A percentile compares a stretch with the other conserved stretches of the same genome.
Conservation (phyloP, 2,329 filamentous ascomycete genomes). For the Cryphonectria radicalis region DNA sequence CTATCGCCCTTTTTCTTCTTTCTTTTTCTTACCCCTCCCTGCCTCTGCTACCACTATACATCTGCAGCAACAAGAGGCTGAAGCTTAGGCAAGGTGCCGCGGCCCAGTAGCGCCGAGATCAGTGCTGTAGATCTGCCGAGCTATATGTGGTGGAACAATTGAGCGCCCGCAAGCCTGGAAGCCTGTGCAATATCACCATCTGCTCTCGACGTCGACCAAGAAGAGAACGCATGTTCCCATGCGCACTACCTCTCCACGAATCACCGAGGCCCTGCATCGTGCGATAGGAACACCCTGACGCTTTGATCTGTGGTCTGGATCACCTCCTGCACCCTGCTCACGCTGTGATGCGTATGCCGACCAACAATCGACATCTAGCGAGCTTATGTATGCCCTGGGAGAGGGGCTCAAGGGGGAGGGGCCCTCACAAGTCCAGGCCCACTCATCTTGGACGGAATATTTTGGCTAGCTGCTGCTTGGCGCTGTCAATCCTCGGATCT, state of each 20-base stretch:
- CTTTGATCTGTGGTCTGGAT: neutral
- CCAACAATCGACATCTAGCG: conserved; percentile 4
- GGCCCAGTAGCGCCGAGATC: conserved; percentile 16
- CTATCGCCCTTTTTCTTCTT: neutral
- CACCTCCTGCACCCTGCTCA: neutral
- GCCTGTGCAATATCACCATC: conserved; percentile 7
- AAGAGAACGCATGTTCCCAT: neutral
- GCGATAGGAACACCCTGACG: conserved; percentile 14
- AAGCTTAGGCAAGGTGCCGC: neutral
- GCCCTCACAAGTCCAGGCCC: neutral
- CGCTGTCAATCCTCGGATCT: conserved; percentile 19
- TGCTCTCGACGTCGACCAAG: neutral
- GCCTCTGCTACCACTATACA: neutral
- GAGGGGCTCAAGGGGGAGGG: neutral
- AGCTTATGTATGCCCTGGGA: conserved; percentile 8
- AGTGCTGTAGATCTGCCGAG: conserved; percentile 24
- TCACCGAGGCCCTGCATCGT: neutral
- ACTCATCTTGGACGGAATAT: conserved; percentile 26
- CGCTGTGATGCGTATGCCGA: neutral
- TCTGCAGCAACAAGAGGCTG: conserved; percentile 10
- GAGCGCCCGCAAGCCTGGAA: conserved; percentile 4
- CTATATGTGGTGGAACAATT: conserved; percentile 30
- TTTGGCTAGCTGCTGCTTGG: conserved; percentile 28
- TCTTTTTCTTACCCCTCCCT: neutral
- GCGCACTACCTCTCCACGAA: conserved; percentile 3